Evolutionary conservation across 148 eudicot genomes (phyloP).

Genomic region (Selenicereus undatus): DNA sequence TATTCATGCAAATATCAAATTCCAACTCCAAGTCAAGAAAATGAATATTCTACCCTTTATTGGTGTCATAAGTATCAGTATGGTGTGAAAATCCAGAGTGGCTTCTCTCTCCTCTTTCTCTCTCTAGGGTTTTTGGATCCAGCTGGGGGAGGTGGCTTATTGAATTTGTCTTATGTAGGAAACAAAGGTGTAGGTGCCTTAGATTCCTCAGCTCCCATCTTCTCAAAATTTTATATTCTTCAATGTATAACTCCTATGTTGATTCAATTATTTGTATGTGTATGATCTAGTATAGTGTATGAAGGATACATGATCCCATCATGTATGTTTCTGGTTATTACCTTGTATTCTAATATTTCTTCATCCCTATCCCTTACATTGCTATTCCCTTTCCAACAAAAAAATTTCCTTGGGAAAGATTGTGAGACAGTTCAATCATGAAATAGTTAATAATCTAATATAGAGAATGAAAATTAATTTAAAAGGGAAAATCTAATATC

Average conservation of each 20-base stretch:
- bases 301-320: no score
- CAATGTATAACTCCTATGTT: not conserved
- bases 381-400: not conserved
- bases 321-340: no score
- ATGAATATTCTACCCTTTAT: slow-evolving; percentile 19
- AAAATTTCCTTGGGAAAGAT: no score
- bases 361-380: not conserved
- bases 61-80: not conserved
- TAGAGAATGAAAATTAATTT: no score
- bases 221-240: not conserved
- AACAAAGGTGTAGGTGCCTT: not conserved
- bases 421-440: no score
- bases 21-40: slow-evolving; percentile 10
- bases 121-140: not conserved
- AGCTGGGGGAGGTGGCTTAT: slow-evolving; percentile 23
- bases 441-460: no score
- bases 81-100: not conserved
- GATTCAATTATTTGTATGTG: not conserved
- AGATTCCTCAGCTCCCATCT: not conserved
- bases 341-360: not conserved
- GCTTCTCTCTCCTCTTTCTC: not conserved
- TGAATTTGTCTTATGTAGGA: not conserved
- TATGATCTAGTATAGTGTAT: not conserved
- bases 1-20: not conserved
- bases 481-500: no score